Conservation (phyloP, 2,329 filamentous ascomycete genomes). For the Ophiostoma sp. region DNA sequence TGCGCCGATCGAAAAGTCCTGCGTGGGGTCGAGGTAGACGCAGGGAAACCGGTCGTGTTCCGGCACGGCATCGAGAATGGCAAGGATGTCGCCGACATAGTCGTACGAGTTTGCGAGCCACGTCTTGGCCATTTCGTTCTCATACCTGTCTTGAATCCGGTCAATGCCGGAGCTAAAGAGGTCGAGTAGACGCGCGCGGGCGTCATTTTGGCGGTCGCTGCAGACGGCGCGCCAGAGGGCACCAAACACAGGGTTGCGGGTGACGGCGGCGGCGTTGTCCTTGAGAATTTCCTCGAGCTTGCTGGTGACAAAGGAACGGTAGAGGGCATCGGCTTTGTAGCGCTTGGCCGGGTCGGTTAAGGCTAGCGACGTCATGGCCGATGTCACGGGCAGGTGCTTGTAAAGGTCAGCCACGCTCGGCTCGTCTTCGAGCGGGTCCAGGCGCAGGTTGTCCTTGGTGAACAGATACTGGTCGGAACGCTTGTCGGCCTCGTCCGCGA, state of each 20-base stretch:
- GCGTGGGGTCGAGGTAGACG: slow-evolving; percentile 46
- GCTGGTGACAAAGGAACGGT: slow-evolving; percentile 36
- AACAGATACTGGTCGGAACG: neutral
- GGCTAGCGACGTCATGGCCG: slow-evolving; percentile 27
- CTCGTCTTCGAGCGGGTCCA: neutral
- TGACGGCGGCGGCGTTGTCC: slow-evolving; percentile 40
- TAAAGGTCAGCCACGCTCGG: neutral
- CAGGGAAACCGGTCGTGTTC: slow-evolving; percentile 41
- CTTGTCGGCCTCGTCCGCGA: neutral
- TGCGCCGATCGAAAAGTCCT: slow-evolving; percentile 31
- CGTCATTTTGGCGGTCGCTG: slow-evolving; percentile 40
- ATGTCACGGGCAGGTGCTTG: slow-evolving; percentile 20
- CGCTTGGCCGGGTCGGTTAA: slow-evolving; percentile 37
- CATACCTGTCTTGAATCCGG: slow-evolving; percentile 31
- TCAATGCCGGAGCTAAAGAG: slow-evolving; percentile 40
- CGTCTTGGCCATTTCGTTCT: slow-evolving; percentile 38
- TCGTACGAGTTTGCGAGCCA: slow-evolving; percentile 51
- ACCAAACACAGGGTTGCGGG: slow-evolving; percentile 48
- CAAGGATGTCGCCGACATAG: slow-evolving; percentile 40
- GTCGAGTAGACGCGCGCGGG: slow-evolving; percentile 39
- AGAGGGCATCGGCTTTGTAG: slow-evolving; percentile 37
- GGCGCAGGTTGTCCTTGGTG: neutral
- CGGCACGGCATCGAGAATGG: slow-evolving; percentile 36
- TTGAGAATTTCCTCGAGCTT: slow-evolving; percentile 42
- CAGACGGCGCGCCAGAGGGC: slow-evolving; percentile 46